Evolutionary conservation across 495 filamentous ascomycete species (phyloP).

Genomic region (Saxispiralis lemnorum): DNA sequence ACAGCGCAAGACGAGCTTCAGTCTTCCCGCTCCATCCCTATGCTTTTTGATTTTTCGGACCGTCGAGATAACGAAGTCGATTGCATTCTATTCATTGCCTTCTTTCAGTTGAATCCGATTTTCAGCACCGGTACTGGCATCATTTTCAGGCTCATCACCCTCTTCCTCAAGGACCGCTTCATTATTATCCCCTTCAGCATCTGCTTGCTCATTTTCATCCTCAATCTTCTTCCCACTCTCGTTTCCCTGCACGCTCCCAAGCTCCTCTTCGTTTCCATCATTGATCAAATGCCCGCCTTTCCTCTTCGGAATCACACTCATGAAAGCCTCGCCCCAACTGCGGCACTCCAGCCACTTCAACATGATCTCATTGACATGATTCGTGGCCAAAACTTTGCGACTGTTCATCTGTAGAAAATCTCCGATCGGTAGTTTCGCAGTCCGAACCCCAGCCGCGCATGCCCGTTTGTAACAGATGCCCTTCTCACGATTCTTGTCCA

Average conservation of each 20-base stretch:
- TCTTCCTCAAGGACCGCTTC: too few species aligned
- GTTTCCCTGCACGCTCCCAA: background rate
- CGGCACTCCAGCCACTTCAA: conserved; percentile 69
- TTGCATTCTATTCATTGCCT: too few species aligned
- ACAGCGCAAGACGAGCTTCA: too few species aligned
- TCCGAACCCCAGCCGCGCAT: conserved; percentile 52
- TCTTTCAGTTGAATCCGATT: too few species aligned
- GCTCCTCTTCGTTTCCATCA: conserved; percentile 2
- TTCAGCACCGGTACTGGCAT: too few species aligned
- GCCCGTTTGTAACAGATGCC: conserved; percentile 79
- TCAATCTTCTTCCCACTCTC: background rate
- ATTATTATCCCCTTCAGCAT: too few species aligned
- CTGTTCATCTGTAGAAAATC: conserved; percentile 80
- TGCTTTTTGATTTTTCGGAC: too few species aligned
- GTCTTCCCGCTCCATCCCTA: too few species aligned
- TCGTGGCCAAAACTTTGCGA: conserved; percentile 69
- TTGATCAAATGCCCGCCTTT: conserved; percentile 51
- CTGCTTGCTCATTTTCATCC: background rate
- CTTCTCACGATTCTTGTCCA: conserved; percentile 91
- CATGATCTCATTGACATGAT: conserved; percentile 96
- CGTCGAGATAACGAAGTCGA: too few species aligned
- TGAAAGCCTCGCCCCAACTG: conserved; percentile 81
- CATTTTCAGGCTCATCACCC: too few species aligned
- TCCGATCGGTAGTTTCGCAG: conserved; percentile 80
- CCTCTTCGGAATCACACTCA: conserved; percentile 66